Conservation (phyloP, 306 rosid species). For the Hippophae rhamnoides region DNA sequence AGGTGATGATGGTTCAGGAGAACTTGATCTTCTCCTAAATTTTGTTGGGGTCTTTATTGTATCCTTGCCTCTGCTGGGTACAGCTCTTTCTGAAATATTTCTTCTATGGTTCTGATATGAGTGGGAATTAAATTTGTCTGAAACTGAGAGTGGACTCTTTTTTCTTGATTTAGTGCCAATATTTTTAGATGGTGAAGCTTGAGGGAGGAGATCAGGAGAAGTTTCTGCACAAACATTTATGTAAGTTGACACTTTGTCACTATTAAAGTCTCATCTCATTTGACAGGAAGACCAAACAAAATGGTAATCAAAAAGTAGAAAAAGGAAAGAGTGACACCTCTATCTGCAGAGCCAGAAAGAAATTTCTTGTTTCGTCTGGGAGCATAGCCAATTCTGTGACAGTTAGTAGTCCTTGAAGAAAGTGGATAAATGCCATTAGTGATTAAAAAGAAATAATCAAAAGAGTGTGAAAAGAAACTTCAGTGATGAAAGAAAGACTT, state of each 20-base stretch:
- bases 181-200: slow-evolving; percentile 29
- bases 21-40: slow-evolving; percentile 20
- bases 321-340: slow-evolving; percentile 37
- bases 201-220: slow-evolving; percentile 40
- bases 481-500: slow-evolving; percentile 13
- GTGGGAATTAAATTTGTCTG: slow-evolving; percentile 23
- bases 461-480: neutral
- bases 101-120: slow-evolving; percentile 22
- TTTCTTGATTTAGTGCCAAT: slow-evolving; percentile 28
- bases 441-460: slow-evolving; percentile 5
- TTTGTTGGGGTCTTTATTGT: slow-evolving; percentile 12
- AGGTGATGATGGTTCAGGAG: slow-evolving; percentile 31
- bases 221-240: slow-evolving; percentile 28
- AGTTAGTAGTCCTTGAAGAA: slow-evolving; percentile 41
- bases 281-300: neutral
- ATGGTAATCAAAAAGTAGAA: neutral
- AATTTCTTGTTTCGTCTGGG: slow-evolving; percentile 31
- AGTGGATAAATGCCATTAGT: slow-evolving; percentile 13
- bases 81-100: slow-evolving; percentile 26
- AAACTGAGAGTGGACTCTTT: slow-evolving; percentile 22
- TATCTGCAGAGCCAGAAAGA: slow-evolving; percentile 19
- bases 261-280: too few relatives aligned
- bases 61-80: slow-evolving; percentile 17
- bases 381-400: slow-evolving; percentile 77
- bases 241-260: neutral